Evolutionary conservation across 768 basidiomycete species (phyloP), one percentile per base, ranked within the genome.

Genomic region (Peribolospora baueri): DNA sequence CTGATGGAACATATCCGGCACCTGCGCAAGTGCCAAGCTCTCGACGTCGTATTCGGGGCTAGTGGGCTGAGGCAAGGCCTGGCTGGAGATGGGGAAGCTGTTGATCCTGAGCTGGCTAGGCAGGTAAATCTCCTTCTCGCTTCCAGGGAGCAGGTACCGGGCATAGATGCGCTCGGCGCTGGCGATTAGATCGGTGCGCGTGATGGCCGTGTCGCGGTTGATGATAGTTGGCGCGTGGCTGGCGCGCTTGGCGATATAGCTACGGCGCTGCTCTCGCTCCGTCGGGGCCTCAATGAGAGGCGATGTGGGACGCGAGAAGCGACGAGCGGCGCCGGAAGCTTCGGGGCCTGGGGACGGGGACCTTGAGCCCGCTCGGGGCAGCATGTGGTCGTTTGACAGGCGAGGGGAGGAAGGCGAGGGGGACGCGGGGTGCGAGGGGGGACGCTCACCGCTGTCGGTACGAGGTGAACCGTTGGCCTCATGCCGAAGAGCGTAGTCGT

Each of bases 101-200:
- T 90, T 79, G 63, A 97, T 80, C 51, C 93, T 84, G 48, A 98
- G 76, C 36, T 84, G 76, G 1, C 88, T 84, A 0, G 93, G 93
- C 14, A 98, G 80, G 66, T 97, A 97, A 51, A 98, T 90, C 71
- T 97, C 91, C 67, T 95, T 91, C 68, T 87, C 90, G 65, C 88
- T 84, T 9, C 78, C 76, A 11, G 81, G 78, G 59, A 82, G 78
- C 57, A 98, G 80, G 70, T 97, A 97, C 53, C 88, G 81, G 65
- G 81, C 81, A 72, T 80, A 97, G 61, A 98, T 95, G 64, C 88
- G 84, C 65, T 97, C 93, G 7, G 91, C 93, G 40, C 84, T 85
- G 6, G 81, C 82, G 61, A 95, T 76, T 62, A 97, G 75, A 68
- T 95, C 85, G 62, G 79, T 71, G 52, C 87, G 84, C 38, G 80